A percentile compares a stretch with the other conserved stretches of the same genome.
Evolutionary conservation across 148 eudicot genomes (phyloP).

Genomic region (Chenopodium formosanum): DNA sequence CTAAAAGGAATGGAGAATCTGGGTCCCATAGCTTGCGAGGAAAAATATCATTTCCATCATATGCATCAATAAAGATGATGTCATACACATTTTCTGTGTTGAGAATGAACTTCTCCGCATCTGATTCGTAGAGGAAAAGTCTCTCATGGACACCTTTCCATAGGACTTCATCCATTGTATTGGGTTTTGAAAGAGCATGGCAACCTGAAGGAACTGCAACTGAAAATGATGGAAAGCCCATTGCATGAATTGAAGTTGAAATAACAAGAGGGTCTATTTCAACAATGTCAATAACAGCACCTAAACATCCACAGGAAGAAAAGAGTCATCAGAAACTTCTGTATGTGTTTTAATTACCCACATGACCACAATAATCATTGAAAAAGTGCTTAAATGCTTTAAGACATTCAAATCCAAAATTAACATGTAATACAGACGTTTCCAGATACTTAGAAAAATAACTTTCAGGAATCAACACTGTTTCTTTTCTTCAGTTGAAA

Average conservation of each 20-base stretch:
- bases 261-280: conserved; percentile 93
- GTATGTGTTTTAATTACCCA: background rate
- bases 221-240: conserved; percentile 85
- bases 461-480: background rate
- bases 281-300: conserved; percentile 73
- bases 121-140: conserved; percentile 67
- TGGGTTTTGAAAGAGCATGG: conserved; percentile 42
- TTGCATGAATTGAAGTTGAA: conserved; percentile 71
- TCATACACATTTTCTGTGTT: conserved; percentile 52
- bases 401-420: background rate
- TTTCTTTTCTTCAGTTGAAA: too few relatives aligned
- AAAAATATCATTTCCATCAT: conserved; percentile 83
- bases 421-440: background rate
- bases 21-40: conserved; percentile 89
- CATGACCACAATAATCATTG: background rate
- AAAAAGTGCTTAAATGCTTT: background rate
- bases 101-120: conserved; percentile 77
- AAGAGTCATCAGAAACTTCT: conserved; percentile 7
- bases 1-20: conserved; percentile 65
- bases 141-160: conserved; percentile 98
- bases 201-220: conserved; percentile 48
- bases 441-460: background rate
- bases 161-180: conserved; percentile 47
- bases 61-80: conserved; percentile 84
- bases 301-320: conserved; percentile 34